These are phyloP conservation scores for Pulveroboletus sp. DNA, from an alignment of 768 basidiomycete genomes.

Conservation along the genomic window DNA sequence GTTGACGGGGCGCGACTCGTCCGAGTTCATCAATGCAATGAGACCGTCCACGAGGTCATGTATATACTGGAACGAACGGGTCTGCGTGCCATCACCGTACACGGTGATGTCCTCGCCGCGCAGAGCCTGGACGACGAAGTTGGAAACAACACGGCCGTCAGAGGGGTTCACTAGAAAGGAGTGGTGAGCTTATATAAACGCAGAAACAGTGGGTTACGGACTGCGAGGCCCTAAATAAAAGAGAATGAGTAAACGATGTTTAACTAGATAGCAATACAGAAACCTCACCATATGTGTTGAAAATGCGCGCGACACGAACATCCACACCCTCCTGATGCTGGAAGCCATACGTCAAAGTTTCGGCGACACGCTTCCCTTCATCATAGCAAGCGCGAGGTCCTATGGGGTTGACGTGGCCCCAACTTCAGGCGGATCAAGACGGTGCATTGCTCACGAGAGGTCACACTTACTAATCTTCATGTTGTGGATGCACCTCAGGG, in stretches of 20 bases:
- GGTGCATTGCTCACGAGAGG: not conserved
- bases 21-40: conserved; percentile 92
- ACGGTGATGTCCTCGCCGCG: conserved; percentile 97
- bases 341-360: conserved; percentile 96
- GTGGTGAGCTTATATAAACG: conserved; percentile 23
- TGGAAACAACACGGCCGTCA: conserved; percentile 97
- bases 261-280: not conserved
- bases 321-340: conserved; percentile 93
- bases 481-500: conserved; percentile 96
- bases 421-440: conserved; percentile 43
- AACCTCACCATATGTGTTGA: conserved; percentile 81
- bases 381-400: conserved; percentile 99
- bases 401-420: conserved; percentile 98
- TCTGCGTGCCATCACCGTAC: conserved; percentile 90
- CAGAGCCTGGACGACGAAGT: conserved; percentile 97
- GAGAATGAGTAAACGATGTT: not conserved
- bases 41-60: conserved; percentile 96
- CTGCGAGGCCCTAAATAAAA: conserved; percentile 53
- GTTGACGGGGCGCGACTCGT: conserved; percentile 92
- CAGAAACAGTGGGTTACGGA: conserved; percentile 37
- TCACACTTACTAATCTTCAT: conserved; percentile 80
- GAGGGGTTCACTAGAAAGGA: conserved; percentile 75
- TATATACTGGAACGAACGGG: conserved; percentile 96
- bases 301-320: conserved; percentile 95
- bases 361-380: conserved; percentile 98